Conservation (phyloP, 2,329 filamentous ascomycete species). For the Fusarium longipes region DNA sequence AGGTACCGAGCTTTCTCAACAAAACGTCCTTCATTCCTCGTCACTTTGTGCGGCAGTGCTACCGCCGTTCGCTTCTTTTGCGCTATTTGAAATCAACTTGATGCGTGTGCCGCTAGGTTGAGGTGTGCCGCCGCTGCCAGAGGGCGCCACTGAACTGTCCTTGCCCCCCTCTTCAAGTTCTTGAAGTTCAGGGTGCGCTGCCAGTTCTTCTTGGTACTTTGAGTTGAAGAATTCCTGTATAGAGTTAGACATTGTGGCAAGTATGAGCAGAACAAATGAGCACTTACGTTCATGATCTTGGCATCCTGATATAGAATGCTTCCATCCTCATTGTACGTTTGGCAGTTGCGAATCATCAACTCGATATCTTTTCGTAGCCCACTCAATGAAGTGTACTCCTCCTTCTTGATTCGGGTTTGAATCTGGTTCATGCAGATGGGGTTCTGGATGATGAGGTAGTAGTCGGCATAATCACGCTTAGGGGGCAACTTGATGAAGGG, state of each 20-base stretch:
- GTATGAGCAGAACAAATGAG: not conserved
- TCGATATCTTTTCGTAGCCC: conserved; percentile 87
- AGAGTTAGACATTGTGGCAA: conserved; percentile 50
- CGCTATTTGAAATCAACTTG: conserved; percentile 69
- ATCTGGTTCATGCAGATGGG: conserved; percentile 98
- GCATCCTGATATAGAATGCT: conserved; percentile 93
- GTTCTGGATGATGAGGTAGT: conserved; percentile 91
- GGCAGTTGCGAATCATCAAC: conserved; percentile 88
- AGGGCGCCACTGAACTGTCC: conserved; percentile 58
- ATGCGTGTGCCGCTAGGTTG: conserved; percentile 73
- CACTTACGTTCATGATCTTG: conserved; percentile 84
- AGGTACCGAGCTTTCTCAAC: conserved; percentile 2
- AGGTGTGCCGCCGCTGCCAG: conserved; percentile 72
- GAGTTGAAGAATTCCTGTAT: conserved; percentile 66
- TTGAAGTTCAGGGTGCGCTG: conserved; percentile 65
- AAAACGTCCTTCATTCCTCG: conserved; percentile 56
- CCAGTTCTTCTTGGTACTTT: conserved; percentile 65
- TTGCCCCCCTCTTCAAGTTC: conserved; percentile 64
- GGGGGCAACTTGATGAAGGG: conserved; percentile 93
- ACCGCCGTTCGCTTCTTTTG: conserved; percentile 53
- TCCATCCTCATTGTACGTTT: conserved; percentile 96
- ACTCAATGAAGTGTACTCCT: conserved; percentile 85
- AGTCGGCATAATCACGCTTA: conserved; percentile 91
- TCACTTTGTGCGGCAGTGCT: conserved; percentile 62
- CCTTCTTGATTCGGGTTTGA: conserved; percentile 93